A percentile compares a stretch with the other conserved stretches of the same genome.
phyloP scores from a whole-genome alignment of 495 filamentous ascomycete species.

The Rhypophila decipiens region DNA sequence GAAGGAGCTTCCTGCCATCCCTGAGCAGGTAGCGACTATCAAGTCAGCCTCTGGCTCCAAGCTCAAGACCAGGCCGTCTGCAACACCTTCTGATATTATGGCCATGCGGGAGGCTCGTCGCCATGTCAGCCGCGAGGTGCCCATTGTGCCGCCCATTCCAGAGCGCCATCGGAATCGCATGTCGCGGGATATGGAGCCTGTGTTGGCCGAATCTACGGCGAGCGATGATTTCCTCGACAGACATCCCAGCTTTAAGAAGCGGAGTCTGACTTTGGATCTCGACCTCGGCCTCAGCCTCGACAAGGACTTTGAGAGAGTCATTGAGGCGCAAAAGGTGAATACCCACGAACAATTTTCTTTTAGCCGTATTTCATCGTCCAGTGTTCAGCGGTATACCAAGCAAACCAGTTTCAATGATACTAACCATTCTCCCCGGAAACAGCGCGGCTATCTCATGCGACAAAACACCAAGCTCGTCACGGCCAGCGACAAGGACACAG shows the following conservation, averaged over 20 bases:
- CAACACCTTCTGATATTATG: slow-evolving; percentile 76
- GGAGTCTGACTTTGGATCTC: slow-evolving; percentile 63
- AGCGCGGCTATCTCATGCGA: slow-evolving; percentile 98
- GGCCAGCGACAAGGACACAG: slow-evolving; percentile 61
- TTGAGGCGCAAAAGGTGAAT: slow-evolving; percentile 96
- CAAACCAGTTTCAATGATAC: slow-evolving; percentile 29
- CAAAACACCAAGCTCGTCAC: slow-evolving; percentile 97
- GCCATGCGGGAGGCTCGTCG: slow-evolving; percentile 84
- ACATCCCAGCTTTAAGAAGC: slow-evolving; percentile 53
- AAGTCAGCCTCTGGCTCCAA: slow-evolving; percentile 74
- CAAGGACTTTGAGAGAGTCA: slow-evolving; percentile 89
- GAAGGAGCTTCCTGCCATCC: slow-evolving; percentile 55
- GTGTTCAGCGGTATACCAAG: slow-evolving; percentile 1
- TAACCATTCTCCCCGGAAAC: slow-evolving; percentile 53
- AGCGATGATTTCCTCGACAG: slow-evolving; percentile 38
- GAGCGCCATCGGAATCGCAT: slow-evolving; percentile 50
- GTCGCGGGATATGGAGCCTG: slow-evolving; percentile 37
- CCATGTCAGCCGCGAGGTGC: slow-evolving; percentile 67
- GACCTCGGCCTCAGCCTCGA: slow-evolving; percentile 79
- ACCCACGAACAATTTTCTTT: slow-evolving; percentile 42
- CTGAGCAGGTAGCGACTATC: slow-evolving; percentile 83
- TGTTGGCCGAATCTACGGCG: slow-evolving; percentile 15
- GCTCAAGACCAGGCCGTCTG: slow-evolving; percentile 84
- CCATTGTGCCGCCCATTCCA: slow-evolving; percentile 56
- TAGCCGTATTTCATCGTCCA: slow-evolving; percentile 16